These are phyloP conservation scores for Debaryomyces tyrocola DNA, from an alignment of 805 yeast genomes.

Conservation along the genomic window DNA sequence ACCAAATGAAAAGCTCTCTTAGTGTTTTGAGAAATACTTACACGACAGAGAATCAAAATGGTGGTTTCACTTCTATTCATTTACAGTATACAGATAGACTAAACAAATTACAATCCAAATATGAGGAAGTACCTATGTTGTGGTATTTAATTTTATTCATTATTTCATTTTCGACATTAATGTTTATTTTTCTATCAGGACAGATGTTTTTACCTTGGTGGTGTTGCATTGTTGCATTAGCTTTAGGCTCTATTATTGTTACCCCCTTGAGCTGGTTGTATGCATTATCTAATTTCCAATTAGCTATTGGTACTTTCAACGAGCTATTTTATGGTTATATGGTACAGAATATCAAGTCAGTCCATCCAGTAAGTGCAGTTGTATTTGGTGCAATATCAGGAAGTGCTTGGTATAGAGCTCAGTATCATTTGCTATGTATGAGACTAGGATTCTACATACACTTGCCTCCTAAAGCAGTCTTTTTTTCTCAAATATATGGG, in stretches of 20 bases:
- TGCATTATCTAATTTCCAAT: slow-evolving; percentile 50
- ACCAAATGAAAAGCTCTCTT: slow-evolving; percentile 19
- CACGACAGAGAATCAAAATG: slow-evolving; percentile 1
- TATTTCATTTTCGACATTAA: slow-evolving; percentile 30
- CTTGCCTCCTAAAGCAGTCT: slow-evolving; percentile 48
- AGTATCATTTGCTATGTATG: slow-evolving; percentile 20
- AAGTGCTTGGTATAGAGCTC: slow-evolving; percentile 35
- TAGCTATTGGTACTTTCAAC: slow-evolving; percentile 49
- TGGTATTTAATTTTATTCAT: slow-evolving; percentile 40
- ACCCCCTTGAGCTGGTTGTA: slow-evolving; percentile 49
- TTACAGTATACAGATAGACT: slow-evolving; percentile 40
- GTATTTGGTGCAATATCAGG: slow-evolving; percentile 49
- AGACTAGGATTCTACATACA: slow-evolving; percentile 52
- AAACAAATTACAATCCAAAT: slow-evolving; percentile 38
- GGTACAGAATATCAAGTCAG: slow-evolving; percentile 28
- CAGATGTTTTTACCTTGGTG: slow-evolving; percentile 37
- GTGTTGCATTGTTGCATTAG: slow-evolving; percentile 41
- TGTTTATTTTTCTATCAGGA: slow-evolving; percentile 29
- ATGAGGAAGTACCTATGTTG: slow-evolving; percentile 39
- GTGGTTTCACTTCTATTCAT: slow-evolving; percentile 9
- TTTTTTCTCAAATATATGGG: slow-evolving; percentile 49
- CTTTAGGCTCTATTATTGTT: slow-evolving; percentile 43
- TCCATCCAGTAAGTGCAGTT: slow-evolving; percentile 47
- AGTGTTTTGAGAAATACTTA: slow-evolving; percentile 6
- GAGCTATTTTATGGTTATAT: slow-evolving; percentile 46